Base-by-base conservation (phyloP, 768 basidiomycete species). In the Termitomyces eurrhizus region DNA sequence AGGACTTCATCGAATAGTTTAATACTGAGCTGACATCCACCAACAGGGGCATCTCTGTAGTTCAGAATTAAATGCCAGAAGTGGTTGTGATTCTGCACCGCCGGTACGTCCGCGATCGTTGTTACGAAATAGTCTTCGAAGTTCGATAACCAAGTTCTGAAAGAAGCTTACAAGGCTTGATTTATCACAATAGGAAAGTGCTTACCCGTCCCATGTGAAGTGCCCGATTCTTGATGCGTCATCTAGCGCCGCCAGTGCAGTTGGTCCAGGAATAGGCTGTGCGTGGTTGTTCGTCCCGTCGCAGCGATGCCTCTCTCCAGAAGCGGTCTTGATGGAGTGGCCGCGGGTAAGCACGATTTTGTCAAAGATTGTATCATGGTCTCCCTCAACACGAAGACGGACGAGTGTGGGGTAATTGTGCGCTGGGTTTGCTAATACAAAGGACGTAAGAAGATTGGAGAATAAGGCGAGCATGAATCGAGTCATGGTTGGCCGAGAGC, bases 181-280 rank as follows among this genome's bases (percentile, higher is more conserved):
- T 11, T 53, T 2, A 13, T 16, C 24, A 2, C 36, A 53, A 39
- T 39, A 24, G 33, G 51, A 55, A 8, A 32, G 3, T 16, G 44
- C 54, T 42, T 52, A 78, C 76, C 74, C 80, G 67, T 81, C 78
- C 61, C 73, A 82, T 2, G 63, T 53, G 58, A 82, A 80, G 11
- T 64, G 44, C 3, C 65, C 55, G 24, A 51, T 16, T 16, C 65
- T 66, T 3, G 77, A 68, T 13, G 78, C 80, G 65, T 78, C 76
- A 49, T 75, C 79, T 18, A 82, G 70, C 13, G 80, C 81, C 45
- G 73, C 75, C 7, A 75, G 80, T 52, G 72, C 73, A 0, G 79
- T 80, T 11, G 79, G 73, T 4, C 77, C 78, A 3, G 78, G 75
- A 24, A 56, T 53, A 7, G 66, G 67, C 51, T 79, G 74, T 0